Base-by-base conservation (phyloP, 495 filamentous ascomycete genomes). In the Talaromyces trachyspermus region DNA sequence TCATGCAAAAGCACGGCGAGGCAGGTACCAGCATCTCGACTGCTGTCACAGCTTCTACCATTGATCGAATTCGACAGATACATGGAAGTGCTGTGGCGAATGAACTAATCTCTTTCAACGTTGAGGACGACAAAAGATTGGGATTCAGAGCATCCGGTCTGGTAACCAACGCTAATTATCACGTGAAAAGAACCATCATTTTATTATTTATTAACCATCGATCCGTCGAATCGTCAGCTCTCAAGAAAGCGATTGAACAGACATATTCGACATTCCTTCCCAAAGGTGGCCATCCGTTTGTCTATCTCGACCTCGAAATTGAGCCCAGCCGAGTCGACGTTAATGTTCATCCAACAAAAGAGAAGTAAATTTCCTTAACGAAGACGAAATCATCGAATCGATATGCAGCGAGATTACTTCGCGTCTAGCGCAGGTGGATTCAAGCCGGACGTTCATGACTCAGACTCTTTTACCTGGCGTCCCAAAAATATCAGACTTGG, bases 271-370 rank as follows among this genome's bases (percentile, higher is more conserved):
- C 76, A 4, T 99, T 95, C 51, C 73, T 99, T 2, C 94, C 94
- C 1, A 99, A 97, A 62, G 88, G 85, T 17, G 89, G 91, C 8
- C 92, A 96, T 59, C 94, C 94, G 1, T 97, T 96, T 61, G 70
- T 89, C 37, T 99, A 97, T 58, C 74, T 99, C 23, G 92, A 86
- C 54, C 72, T 99, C 1, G 88, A 95, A 47, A 91, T 99, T 51
- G 90, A 97, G 49, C 92, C 94, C 7, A 79, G 86, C 30, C 79
- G 90, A 11, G 88, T 99, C 2, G 94, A 99, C 63, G 94, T 99
- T 57, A 99, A 99, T 56, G 83, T 99, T 0, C 94, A 99, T 60
- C 94, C 94, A 4, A 97, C 94, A 99, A 99, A 61, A 78, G 91
- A 42, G 94, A 99, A 62, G 94, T 99, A 23, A 95, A 97, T 59